Base-by-base conservation (phyloP, 2,329 filamentous ascomycete genomes). In the Verticillium alfalfae region DNA sequence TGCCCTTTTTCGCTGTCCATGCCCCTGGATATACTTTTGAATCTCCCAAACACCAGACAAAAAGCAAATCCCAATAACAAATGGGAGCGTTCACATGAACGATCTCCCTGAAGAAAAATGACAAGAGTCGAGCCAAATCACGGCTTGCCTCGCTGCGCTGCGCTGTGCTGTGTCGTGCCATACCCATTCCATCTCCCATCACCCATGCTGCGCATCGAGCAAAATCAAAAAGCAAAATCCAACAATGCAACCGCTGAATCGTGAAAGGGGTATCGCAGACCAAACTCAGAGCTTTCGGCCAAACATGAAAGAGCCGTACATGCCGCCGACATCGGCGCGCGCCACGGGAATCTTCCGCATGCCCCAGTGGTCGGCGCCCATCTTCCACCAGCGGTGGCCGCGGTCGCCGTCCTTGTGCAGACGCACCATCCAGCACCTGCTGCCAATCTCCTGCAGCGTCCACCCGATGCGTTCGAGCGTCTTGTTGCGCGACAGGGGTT, bases 301-400 rank as follows among this genome's bases (percentile, higher is more conserved):
- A 75, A 87, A 87, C 84, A 87, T 87, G 69, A 84, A 87, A 31
- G 79, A 84, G 26, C 95, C 95, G 71, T 98, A 97, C 71, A 96
- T 96, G 65, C 92, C 92, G 69, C 97, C 95, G 34, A 98, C 90
- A 74, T 98, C 94, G 60, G 93, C 92, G 70, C 88, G 86, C 34
- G 91, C 92, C 67, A 98, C 89, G n/a, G 94, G 96, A 52, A 98
- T 84, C 78, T 98, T 95, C 65, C 90, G 84, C 87, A 93, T 93
- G 41, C 91, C 91, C 91, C 91, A 94, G 77, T 87, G 91, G 68
- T 86, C 85, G 57, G 91, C 91, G 37, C 91, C 91, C 88, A 92
- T 90, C 79, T 95, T 95, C 91, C 91, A 95, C 69, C 79, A 77
- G 37, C 88, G 79, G 56, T 78, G 74, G 1, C 86, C 86, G 67